A percentile compares a stretch with the other conserved stretches of the same genome.
Evolutionary conservation across 371 early-diverging fungal genomes (phyloP).

Genomic region (Synchytrium microbalum): DNA sequence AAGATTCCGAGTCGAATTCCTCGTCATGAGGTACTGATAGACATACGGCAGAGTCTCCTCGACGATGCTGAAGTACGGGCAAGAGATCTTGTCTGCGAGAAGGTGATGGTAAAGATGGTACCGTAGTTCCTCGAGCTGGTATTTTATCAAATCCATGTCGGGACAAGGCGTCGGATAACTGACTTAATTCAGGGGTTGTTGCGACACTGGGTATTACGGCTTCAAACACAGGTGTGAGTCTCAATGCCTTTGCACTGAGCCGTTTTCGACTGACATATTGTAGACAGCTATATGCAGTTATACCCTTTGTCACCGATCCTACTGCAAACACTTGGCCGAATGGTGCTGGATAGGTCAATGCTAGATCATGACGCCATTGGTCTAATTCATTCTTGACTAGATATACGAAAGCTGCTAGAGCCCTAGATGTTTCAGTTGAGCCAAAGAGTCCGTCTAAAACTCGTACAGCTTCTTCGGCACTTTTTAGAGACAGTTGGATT

Average conservation of each 20-base stretch:
- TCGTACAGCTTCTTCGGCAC: constrained; percentile 81
- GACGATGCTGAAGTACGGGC: neutral
- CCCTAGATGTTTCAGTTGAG: constrained; percentile 80
- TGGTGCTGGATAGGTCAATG: constrained; percentile 6
- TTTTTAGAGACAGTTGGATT: constrained; percentile 60
- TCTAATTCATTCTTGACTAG: constrained; percentile 67
- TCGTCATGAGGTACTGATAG: neutral
- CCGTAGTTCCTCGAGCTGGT: neutral
- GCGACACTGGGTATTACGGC: constrained; percentile 2
- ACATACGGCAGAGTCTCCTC: neutral
- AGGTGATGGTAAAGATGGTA: neutral
- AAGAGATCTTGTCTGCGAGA: neutral
- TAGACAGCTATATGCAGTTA: constrained; percentile 76
- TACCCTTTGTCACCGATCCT: constrained; percentile 66
- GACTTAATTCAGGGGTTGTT: neutral
- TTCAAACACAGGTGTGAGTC: constrained; percentile 22
- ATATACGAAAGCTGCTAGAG: constrained; percentile 71
- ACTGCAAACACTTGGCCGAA: constrained; percentile 61
- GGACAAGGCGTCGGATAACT: neutral
- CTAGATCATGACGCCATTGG: constrained; percentile 26
- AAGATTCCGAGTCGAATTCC: neutral
- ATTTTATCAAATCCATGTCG: neutral
- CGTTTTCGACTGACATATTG: constrained; percentile 60
- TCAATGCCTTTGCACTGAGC: constrained; percentile 13
- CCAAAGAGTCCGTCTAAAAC: constrained; percentile 90